Evolutionary conservation across 2,329 filamentous ascomycete species (phyloP).

Genomic region (Lecanicillium sp.): DNA sequence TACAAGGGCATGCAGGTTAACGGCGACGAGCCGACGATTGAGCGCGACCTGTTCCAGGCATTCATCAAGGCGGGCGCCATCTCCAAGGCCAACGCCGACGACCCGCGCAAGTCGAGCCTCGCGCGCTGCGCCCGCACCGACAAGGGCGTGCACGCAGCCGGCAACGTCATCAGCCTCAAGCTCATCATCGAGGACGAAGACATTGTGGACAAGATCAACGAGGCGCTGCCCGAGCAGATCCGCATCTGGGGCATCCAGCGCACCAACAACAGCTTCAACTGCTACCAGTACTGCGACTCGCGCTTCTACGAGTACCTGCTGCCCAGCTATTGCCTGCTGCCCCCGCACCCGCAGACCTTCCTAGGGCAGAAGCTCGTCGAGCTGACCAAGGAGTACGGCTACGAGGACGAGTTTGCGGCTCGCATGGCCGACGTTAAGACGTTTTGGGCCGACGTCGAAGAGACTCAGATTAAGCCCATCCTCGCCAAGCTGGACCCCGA

Average conservation of each 20-base stretch:
- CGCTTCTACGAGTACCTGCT: conserved; percentile 97
- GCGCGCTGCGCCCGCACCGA: conserved; percentile 93
- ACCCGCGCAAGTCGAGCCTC: conserved; percentile 92
- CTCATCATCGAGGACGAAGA: conserved; percentile 89
- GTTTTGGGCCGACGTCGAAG: conserved; percentile 81
- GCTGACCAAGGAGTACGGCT: conserved; percentile 65
- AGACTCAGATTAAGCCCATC: conserved; percentile 70
- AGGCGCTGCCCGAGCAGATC: conserved; percentile 77
- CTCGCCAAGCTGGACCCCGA: conserved; percentile 57
- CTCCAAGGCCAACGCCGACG: conserved; percentile 92
- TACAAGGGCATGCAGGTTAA: conserved; percentile 97
- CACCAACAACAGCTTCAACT: conserved; percentile 86
- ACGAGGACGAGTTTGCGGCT: conserved; percentile 60
- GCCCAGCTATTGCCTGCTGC: conserved; percentile 85
- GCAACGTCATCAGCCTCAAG: conserved; percentile 92
- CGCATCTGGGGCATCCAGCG: conserved; percentile 90
- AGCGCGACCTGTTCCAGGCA: conserved; percentile 88
- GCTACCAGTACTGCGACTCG: conserved; percentile 91
- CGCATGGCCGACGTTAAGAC: conserved; percentile 70
- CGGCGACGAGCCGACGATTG: conserved; percentile 80
- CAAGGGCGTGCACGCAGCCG: conserved; percentile 94
- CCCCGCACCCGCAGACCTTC: conserved; percentile 83
- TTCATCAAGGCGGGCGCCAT: conserved; percentile 90
- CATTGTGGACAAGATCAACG: conserved; percentile 87
- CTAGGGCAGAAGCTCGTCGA: conserved; percentile 79